Evolutionary conservation across 225 moss, liverwort and hornwort genomes (phyloP), one percentile per base, ranked within the genome.

Genomic region (Ulota crispa): DNA sequence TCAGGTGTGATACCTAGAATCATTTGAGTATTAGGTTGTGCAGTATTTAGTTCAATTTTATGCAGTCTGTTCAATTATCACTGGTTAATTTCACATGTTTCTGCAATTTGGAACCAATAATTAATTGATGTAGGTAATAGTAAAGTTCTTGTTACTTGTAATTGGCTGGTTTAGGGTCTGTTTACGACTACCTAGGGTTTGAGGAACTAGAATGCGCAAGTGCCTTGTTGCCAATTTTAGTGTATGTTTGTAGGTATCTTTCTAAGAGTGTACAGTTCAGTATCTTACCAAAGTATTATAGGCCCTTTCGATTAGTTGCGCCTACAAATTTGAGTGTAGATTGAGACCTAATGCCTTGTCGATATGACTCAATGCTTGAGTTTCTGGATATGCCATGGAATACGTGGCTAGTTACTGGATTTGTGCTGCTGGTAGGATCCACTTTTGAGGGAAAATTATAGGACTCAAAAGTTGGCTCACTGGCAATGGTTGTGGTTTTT

Each of bases 361-460:
- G 53, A 50, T 64, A 42, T 67, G 67, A 67, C 55, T 52, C 61
- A 42, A 26, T 37, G 57, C 11, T 56, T n/a, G n/a, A n/a, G 26
- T 73, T 24, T 37, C 28, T 73, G 42, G 53, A 43, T 60, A 30
- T n/a, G 20, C 42, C 7, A 18, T 28, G 23, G 39, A n/a, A 11
- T 53, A 28, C 23, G 21, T 67, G 74, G 74, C 66, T 72, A 62
- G 61, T 63, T 19, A 63, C 34, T 82, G 68, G 81, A 68, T 59
- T 45, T 57, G 7, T 68, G 37, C 37, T 68, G 7, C 68, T 64
- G 54, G 52, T 50, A 57, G 26, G 32, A 66, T 80, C 37, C 28
- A 54, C 39, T 21, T 28, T 59, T 54, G 68, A 41, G 45, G 64
- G 30, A 34, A 10, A 50, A n/a, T 11, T 27, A 19, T 20, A 43